Conservation (phyloP, 805 yeast genomes). For the Ascoidea asiatica region DNA sequence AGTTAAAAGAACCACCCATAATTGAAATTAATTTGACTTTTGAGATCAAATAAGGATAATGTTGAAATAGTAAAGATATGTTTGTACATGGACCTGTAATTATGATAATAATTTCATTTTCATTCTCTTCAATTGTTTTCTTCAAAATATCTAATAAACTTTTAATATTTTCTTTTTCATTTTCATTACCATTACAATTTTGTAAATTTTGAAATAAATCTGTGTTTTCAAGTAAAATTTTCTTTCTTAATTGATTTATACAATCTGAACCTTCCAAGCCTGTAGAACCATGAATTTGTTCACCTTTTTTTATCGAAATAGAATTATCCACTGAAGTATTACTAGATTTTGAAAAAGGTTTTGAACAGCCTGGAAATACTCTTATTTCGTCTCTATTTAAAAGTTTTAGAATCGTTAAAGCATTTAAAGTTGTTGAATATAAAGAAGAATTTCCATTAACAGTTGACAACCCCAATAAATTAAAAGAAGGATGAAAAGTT, state of each 20-base stretch:
- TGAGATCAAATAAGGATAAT: slow-evolving; percentile 38
- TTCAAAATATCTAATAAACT: slow-evolving; percentile 10
- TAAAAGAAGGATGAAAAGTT: slow-evolving; percentile 41
- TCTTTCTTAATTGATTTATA: neutral
- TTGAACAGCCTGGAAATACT: slow-evolving; percentile 52
- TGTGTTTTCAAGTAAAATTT: too few species aligned
- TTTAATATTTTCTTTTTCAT: slow-evolving; percentile 25
- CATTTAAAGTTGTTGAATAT: slow-evolving; percentile 52
- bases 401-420: slow-evolving; percentile 53
- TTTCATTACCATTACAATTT: too few species aligned
- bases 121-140: slow-evolving; percentile 27
- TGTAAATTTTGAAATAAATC: too few species aligned
- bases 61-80: slow-evolving; percentile 38
- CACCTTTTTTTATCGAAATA: too few species aligned
- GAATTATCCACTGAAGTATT: slow-evolving; percentile 36
- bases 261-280: slow-evolving; percentile 65
- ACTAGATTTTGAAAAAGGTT: slow-evolving; percentile 40
- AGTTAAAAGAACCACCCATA: slow-evolving; percentile 60
- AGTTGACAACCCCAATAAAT: slow-evolving; percentile 58
- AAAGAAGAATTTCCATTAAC: slow-evolving; percentile 62
- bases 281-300: slow-evolving; percentile 60
- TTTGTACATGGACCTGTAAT: slow-evolving; percentile 77
- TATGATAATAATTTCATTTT: slow-evolving; percentile 41
- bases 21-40: slow-evolving; percentile 42
- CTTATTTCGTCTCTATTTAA: slow-evolving; percentile 35